A percentile compares a stretch with the other conserved stretches of the same genome.
phyloP scores from a whole-genome alignment of 345 rosid genomes.

The Hibiscus mutabilis region DNA sequence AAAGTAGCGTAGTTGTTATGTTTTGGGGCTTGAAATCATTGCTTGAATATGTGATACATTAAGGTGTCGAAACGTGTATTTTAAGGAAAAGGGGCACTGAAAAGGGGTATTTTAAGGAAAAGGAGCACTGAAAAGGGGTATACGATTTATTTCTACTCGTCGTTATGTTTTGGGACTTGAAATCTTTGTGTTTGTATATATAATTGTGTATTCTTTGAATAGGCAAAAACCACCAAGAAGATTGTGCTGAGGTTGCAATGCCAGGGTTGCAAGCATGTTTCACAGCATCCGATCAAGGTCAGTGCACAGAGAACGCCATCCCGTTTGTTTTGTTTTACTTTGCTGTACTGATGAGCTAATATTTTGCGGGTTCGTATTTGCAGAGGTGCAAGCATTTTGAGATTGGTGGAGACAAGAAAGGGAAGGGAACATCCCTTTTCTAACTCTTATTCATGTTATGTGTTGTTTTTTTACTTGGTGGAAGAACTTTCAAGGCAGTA shows the following conservation, averaged over 20 bases:
- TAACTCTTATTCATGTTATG: background rate
- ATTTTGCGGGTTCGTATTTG: background rate
- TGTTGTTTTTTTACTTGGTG: background rate
- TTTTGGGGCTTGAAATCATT: too few relatives aligned
- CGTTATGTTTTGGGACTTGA: background rate
- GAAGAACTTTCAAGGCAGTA: background rate
- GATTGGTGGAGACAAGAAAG: background rate
- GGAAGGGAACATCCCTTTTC: background rate
- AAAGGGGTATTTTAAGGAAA: too few relatives aligned
- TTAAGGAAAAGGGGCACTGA: too few relatives aligned
- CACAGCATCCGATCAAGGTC: background rate
- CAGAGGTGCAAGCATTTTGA: background rate
- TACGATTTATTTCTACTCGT: too few relatives aligned
- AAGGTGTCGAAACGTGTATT: too few relatives aligned
- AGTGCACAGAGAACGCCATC: background rate
- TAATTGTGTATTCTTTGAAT: background rate
- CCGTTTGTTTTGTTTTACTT: background rate
- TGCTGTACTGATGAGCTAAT: background rate
- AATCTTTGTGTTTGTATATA: background rate
- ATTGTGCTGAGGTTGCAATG: background rate
- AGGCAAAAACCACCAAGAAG: background rate
- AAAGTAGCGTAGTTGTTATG: too few relatives aligned
- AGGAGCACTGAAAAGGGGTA: too few relatives aligned
- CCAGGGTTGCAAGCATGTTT: background rate
- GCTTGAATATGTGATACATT: too few relatives aligned